Conservation (phyloP, 441 rosid genomes). For the Capsella rubella region DNA sequence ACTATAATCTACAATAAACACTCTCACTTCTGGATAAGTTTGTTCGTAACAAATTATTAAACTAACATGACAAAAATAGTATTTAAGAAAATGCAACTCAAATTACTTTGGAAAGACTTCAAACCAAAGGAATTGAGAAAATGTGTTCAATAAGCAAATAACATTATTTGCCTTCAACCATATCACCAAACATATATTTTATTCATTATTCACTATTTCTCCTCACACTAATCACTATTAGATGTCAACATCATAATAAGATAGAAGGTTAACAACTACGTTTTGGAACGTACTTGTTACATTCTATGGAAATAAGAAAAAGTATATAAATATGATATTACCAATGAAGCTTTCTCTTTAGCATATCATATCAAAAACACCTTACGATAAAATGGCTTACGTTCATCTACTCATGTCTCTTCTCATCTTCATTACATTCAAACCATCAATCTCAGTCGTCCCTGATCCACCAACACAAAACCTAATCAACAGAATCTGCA, state of each 20-base stretch:
- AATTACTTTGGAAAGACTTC: slow-evolving; percentile 42
- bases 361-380: slow-evolving; percentile 24
- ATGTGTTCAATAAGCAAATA: slow-evolving; percentile 41
- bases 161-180: slow-evolving; percentile 42
- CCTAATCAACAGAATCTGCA: slow-evolving; percentile 47
- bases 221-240: not conserved
- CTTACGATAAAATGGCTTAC: slow-evolving; percentile 31
- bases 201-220: slow-evolving; percentile 12
- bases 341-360: slow-evolving; percentile 21
- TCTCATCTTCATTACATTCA: slow-evolving; percentile 38
- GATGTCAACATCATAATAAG: slow-evolving; percentile 39
- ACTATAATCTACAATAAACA: not conserved
- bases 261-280: slow-evolving; percentile 43
- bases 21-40: slow-evolving; percentile 2
- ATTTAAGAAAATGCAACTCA: slow-evolving; percentile 24
- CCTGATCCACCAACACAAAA: slow-evolving; percentile 43
- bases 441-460: slow-evolving; percentile 31
- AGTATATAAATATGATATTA: slow-evolving; percentile 38
- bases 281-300: slow-evolving; percentile 32
- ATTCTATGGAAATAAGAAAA: slow-evolving; percentile 16
- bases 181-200: slow-evolving; percentile 38
- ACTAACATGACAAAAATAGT: slow-evolving; percentile 10
- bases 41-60: not conserved
- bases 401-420: slow-evolving; percentile 40
- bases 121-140: slow-evolving; percentile 44